Evolutionary conservation across 2,329 filamentous ascomycete genomes (phyloP).

Genomic region (Escovopsis weberi): DNA sequence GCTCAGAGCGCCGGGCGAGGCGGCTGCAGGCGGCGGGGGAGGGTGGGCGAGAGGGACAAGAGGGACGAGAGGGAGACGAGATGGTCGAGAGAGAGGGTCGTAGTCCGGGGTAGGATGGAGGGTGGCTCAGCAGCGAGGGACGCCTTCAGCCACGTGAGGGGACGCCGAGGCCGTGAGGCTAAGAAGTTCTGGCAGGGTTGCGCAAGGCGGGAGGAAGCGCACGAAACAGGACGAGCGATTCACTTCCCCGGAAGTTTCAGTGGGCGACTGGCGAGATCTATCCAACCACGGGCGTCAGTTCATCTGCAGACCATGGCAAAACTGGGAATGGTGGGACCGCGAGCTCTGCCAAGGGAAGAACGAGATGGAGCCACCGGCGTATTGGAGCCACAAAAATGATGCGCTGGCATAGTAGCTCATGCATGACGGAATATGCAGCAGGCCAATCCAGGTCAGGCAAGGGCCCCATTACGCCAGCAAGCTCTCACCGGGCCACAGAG

Average conservation of each 20-base stretch:
- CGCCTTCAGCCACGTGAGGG: slow-evolving; percentile 31
- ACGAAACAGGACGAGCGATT: slow-evolving; percentile 10
- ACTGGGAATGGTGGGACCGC: slow-evolving; percentile 11
- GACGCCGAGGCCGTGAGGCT: background rate
- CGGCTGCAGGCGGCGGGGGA: slow-evolving; percentile 38
- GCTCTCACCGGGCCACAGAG: slow-evolving; percentile 7
- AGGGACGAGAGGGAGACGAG: no score
- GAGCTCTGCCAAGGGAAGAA: slow-evolving; percentile 11
- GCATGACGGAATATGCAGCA: slow-evolving; percentile 44
- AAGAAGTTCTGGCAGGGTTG: slow-evolving; percentile 1
- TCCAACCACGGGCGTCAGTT: slow-evolving; percentile 24
- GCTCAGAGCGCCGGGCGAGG: slow-evolving; percentile 39
- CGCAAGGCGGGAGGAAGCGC: slow-evolving; percentile 8
- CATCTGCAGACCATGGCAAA: slow-evolving; percentile 16
- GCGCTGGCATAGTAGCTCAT: slow-evolving; percentile 27
- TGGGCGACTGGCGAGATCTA: slow-evolving; percentile 15
- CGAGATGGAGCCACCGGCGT: slow-evolving; percentile 10
- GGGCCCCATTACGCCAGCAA: slow-evolving; percentile 7
- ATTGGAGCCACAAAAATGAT: slow-evolving; percentile 21
- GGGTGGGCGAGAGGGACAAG: no score
- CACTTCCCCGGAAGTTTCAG: slow-evolving; percentile 11
- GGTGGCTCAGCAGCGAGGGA: slow-evolving; percentile 18
- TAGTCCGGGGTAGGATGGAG: slow-evolving; percentile 7
- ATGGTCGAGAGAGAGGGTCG: background rate
- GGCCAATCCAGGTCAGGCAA: background rate